Evolutionary conservation across 2,329 filamentous ascomycete genomes (phyloP).

Genomic region (Colletotrichum sp.): DNA sequence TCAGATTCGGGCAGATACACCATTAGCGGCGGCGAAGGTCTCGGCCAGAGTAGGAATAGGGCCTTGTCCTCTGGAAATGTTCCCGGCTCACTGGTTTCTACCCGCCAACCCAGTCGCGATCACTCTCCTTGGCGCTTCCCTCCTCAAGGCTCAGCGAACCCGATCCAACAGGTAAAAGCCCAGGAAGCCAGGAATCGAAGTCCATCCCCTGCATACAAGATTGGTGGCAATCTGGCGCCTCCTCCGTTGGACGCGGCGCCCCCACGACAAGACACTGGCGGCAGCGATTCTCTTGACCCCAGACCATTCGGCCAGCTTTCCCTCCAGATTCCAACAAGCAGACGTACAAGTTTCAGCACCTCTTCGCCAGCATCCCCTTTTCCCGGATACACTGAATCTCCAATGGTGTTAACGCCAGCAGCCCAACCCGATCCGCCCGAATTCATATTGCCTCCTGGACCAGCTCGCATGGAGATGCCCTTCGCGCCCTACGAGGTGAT

Average conservation of each 20-base stretch:
- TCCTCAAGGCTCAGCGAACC: not conserved
- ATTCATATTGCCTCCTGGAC: conserved; percentile 55
- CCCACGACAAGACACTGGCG: not conserved
- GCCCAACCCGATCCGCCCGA: conserved; percentile 52
- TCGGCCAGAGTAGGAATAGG: conserved; percentile 37
- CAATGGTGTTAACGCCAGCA: conserved; percentile 47
- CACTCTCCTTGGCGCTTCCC: conserved; percentile 16
- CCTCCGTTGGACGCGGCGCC: conserved; percentile 34
- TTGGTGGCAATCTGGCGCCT: conserved; percentile 46
- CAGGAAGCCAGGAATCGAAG: conserved; percentile 28
- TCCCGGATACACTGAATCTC: conserved; percentile 69
- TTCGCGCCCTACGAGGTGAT: conserved; percentile 48
- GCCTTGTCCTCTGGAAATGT: conserved; percentile 53
- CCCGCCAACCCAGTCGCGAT: conserved; percentile 7
- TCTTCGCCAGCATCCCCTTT: conserved; percentile 68
- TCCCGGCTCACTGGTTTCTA: conserved; percentile 24
- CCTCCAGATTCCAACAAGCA: conserved; percentile 54
- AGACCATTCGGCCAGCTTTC: conserved; percentile 32
- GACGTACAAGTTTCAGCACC: conserved; percentile 44
- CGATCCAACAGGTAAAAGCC: conserved; percentile 7
- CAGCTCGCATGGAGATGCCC: conserved; percentile 48
- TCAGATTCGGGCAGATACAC: conserved; percentile 14
- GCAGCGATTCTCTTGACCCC: not conserved
- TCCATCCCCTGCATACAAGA: conserved; percentile 35
- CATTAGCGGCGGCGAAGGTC: conserved; percentile 15